Evolutionary conservation across 192 early-diverging fungal genomes (phyloP).

Genomic region (Umbelopsis vinacea): DNA sequence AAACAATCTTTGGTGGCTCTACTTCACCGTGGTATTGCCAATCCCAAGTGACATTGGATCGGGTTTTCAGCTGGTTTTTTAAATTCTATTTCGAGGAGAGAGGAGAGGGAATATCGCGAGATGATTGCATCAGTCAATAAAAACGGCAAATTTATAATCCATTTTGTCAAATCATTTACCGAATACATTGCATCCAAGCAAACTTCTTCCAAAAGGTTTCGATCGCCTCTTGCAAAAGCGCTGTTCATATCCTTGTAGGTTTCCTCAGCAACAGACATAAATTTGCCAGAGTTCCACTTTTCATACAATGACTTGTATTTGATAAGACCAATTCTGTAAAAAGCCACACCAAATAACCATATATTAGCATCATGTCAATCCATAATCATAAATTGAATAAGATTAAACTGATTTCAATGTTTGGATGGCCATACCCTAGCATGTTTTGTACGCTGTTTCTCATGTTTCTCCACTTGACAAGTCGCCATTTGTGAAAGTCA

Average conservation of each 20-base stretch:
- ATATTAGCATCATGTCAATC: neutral
- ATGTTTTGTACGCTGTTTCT: constrained; percentile 50
- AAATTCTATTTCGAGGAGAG: constrained; percentile 46
- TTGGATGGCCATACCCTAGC: constrained; percentile 36
- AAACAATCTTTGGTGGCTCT: constrained; percentile 59
- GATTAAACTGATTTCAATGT: constrained; percentile 32
- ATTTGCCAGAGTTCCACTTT: constrained; percentile 60
- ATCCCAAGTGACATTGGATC: constrained; percentile 50
- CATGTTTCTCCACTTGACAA: constrained; percentile 53
- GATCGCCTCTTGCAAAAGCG: constrained; percentile 68
- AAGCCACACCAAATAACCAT: neutral
- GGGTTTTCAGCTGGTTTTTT: constrained; percentile 65
- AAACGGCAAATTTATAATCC: neutral
- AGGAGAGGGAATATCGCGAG: neutral
- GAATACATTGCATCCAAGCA: constrained; percentile 64
- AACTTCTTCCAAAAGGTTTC: constrained; percentile 55
- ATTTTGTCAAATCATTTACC: constrained; percentile 21
- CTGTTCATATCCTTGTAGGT: constrained; percentile 71
- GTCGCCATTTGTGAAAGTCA: constrained; percentile 54
- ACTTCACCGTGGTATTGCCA: constrained; percentile 65
- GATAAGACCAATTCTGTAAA: constrained; percentile 49
- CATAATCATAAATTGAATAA: no score
- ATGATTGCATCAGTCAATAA: neutral
- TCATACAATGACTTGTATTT: constrained; percentile 57
- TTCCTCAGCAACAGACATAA: constrained; percentile 61